Evolutionary conservation across 257 asterid genomes (phyloP).

Genomic region (Rubia yunnanensis): DNA sequence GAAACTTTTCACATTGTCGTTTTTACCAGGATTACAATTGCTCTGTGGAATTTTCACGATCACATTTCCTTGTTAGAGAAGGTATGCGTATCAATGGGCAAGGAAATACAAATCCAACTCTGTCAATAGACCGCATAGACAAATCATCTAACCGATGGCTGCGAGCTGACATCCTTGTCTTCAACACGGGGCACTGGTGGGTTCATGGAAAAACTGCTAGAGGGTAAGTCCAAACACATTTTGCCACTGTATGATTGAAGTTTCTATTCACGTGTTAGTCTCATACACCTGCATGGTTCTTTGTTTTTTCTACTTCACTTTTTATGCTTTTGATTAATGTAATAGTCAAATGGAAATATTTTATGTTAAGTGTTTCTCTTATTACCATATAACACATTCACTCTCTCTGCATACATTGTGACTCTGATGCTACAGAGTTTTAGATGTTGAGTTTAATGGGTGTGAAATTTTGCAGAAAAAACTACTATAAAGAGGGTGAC

Average conservation of each 20-base stretch:
- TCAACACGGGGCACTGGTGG: constrained; percentile 99
- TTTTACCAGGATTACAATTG: constrained; percentile 68
- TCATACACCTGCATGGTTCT: background rate
- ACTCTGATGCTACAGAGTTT: background rate
- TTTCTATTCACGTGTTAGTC: background rate
- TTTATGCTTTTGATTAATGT: background rate
- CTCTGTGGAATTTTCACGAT: constrained; percentile 71
- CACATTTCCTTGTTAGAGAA: constrained; percentile 92
- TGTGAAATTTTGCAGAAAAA: constrained; percentile 46
- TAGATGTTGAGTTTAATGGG: constrained; percentile 15
- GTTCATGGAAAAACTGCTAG: constrained; percentile 94
- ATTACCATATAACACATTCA: background rate
- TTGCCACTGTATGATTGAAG: background rate
- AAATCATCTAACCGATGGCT: constrained; percentile 76
- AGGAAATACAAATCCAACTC: constrained; percentile 81
- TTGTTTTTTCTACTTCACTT: background rate
- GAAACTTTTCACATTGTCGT: background rate
- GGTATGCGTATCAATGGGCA: constrained; percentile 69
- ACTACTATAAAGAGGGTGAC: constrained; percentile 79
- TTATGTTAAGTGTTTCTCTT: background rate
- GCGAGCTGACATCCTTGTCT: constrained; percentile 87
- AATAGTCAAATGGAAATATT: background rate
- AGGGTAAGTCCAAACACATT: constrained; percentile 39
- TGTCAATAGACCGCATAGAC: constrained; percentile 81
- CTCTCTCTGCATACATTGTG: background rate